Conservation (phyloP, 2,329 filamentous ascomycete genomes). For the Trichoderma breve region DNA sequence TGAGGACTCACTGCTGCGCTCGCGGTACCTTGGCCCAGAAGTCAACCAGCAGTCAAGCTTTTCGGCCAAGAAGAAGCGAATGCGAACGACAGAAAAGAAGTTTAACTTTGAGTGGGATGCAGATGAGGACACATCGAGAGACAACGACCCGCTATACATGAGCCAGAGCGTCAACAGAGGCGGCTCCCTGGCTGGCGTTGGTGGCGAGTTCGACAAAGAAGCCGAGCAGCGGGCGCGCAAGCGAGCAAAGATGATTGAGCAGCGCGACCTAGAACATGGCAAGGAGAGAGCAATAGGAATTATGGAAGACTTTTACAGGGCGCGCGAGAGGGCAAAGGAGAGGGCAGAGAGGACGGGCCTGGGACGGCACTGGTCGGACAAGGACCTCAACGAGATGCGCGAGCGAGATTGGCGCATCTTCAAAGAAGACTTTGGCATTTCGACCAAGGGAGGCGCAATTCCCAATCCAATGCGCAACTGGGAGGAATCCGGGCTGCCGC, state of each 20-base stretch:
- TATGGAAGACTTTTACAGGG: constrained; percentile 74
- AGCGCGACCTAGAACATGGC: constrained; percentile 74
- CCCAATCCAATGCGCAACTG: constrained; percentile 96
- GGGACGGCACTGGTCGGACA: constrained; percentile 95
- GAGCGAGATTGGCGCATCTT: constrained; percentile 99
- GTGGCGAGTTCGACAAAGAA: constrained; percentile 52
- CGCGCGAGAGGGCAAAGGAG: constrained; percentile 63
- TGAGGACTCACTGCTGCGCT: constrained; percentile 71
- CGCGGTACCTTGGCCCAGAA: constrained; percentile 89
- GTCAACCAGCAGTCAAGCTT: constrained; percentile 80
- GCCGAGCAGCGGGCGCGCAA: constrained; percentile 55
- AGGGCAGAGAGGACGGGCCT: constrained; percentile 70
- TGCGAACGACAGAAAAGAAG: constrained; percentile 89
- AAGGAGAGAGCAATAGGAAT: constrained; percentile 73
- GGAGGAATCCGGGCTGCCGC: constrained; percentile 79
- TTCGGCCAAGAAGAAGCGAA: constrained; percentile 92
- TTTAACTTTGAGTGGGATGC: constrained; percentile 99
- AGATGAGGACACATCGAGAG: constrained; percentile 75
- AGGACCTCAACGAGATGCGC: constrained; percentile 88
- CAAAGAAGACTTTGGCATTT: constrained; percentile 98
- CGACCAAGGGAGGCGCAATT: constrained; percentile 86
- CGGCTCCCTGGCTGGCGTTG: constrained; percentile 47
- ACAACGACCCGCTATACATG: constrained; percentile 73
- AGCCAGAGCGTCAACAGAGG: constrained; percentile 33
- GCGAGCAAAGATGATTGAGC: constrained; percentile 67